phyloP scores from a whole-genome alignment of 2,329 filamentous ascomycete genomes.

The Verticillium albo-atrum region DNA sequence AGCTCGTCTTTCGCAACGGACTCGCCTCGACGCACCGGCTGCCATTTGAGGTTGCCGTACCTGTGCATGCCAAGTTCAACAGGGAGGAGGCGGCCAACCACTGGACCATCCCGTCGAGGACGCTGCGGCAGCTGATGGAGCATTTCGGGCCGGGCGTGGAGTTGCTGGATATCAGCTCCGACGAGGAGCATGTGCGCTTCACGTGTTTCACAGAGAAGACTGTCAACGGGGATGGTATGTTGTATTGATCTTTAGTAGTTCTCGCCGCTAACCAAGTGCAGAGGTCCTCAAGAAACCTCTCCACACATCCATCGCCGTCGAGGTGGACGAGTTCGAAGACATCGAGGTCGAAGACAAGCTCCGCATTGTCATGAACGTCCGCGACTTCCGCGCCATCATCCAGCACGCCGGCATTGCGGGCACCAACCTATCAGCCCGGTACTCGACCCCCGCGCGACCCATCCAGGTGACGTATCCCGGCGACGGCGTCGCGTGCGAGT shows the following conservation, averaged over 20 bases:
- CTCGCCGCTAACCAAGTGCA: slow-evolving; percentile 22
- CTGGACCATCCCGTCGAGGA: slow-evolving; percentile 69
- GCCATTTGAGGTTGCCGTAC: slow-evolving; percentile 69
- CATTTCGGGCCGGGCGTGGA: slow-evolving; percentile 79
- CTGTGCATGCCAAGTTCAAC: slow-evolving; percentile 73
- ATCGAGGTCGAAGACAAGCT: slow-evolving; percentile 71
- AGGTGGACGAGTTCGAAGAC: slow-evolving; percentile 71
- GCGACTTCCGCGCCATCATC: slow-evolving; percentile 77
- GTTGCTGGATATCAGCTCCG: slow-evolving; percentile 72
- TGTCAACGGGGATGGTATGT: slow-evolving; percentile 51
- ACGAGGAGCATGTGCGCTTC: slow-evolving; percentile 70
- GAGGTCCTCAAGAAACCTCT: slow-evolving; percentile 76
- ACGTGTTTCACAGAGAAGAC: slow-evolving; percentile 81
- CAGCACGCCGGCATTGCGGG: slow-evolving; percentile 68
- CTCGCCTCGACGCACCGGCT: slow-evolving; percentile 74
- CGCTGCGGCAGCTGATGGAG: slow-evolving; percentile 70
- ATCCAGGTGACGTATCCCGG: slow-evolving; percentile 68
- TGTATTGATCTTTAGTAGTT: neutral
- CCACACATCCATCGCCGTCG: slow-evolving; percentile 73
- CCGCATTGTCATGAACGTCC: slow-evolving; percentile 77
- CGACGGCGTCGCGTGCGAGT: slow-evolving; percentile 68
- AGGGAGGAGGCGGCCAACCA: slow-evolving; percentile 59
- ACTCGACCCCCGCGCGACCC: slow-evolving; percentile 67
- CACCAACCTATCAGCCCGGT: slow-evolving; percentile 61
- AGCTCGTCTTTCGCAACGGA: slow-evolving; percentile 70